Base-by-base conservation (phyloP, 2,329 filamentous ascomycete species). In the Aspergillus eucalypticola region DNA sequence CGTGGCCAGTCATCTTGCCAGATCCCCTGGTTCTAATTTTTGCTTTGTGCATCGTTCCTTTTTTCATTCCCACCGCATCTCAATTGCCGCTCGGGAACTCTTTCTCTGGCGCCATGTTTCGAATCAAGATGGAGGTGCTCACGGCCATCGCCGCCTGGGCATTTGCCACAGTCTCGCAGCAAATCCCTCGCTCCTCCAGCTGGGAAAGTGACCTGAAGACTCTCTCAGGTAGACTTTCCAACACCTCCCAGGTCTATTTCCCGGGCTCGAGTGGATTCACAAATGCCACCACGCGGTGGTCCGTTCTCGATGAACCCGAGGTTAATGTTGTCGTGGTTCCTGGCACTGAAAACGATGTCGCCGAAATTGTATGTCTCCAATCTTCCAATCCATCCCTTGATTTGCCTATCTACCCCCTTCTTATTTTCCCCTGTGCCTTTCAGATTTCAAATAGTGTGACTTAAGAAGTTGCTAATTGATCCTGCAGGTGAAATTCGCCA, bases 311-410 rank as follows among this genome's bases (percentile, higher is more conserved):
- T 8, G 66, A 72, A 0, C 83, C 83, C 3, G 74, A 64, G 1
- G 72, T 80, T 8, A 80, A 78, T 51, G 66, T 83, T 2, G 79
- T 83, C 2, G 78, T 84, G 0, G 75, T 82, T 13, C 80, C 82
- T 1, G 75, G 73, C 2, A 79, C 74, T 0, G 82, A 83, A 65
- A 66, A 78, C 6, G 83, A 85, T 60, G 82, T 85, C 19, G 76
- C 74, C 0, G 73, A 80, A 62, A 83, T 76, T 3, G 82, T 83
- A 69, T 66, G 73, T 39, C 6, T 15, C 23, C 25, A 38, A 21
- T 5, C 21, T 50, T 8, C 3, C 10, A 11, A 27, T 8, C 25
- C 25, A 27, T 27, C 7, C 25, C 8, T 29, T 29, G 10, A 29
- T 29, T 11, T 1, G 8, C 8, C 4, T 11, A 8, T 29, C 27